These are phyloP conservation scores for Mycena olivaceomarginata DNA, from an alignment of 768 basidiomycete genomes.

Conservation along the genomic window DNA sequence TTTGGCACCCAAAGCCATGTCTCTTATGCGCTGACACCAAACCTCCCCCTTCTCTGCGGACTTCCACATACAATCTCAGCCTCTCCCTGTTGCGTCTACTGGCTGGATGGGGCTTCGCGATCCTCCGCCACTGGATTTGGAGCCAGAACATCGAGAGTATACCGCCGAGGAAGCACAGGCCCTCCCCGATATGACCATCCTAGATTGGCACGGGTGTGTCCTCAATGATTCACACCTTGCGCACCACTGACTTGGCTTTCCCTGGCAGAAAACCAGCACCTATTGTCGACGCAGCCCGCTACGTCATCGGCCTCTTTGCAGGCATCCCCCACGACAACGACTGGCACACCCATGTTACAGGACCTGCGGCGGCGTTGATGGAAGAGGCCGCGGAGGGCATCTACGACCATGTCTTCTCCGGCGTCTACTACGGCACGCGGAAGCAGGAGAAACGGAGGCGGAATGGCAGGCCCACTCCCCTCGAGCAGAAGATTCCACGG, in stretches of 20 bases:
- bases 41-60: neutral
- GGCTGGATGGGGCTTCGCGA: slow-evolving; percentile 20
- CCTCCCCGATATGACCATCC: neutral
- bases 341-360: neutral
- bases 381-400: neutral
- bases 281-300: neutral
- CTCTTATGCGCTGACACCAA: neutral
- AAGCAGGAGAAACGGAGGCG: neutral
- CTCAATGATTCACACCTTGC: neutral
- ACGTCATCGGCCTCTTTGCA: neutral
- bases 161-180: neutral
- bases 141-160: neutral
- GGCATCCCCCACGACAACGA: neutral
- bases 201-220: slow-evolving; percentile 7
- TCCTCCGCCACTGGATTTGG: neutral
- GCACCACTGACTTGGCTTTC: neutral
- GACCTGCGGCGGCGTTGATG: neutral
- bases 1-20: neutral
- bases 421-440: neutral
- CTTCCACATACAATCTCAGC: neutral
- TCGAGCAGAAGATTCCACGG: neutral
- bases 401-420: too few relatives aligned
- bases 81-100: neutral
- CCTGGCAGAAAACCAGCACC: neutral
- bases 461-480: neutral